Conservation (phyloP, 2,329 filamentous ascomycete species). For the Fusarium subtropicale region DNA sequence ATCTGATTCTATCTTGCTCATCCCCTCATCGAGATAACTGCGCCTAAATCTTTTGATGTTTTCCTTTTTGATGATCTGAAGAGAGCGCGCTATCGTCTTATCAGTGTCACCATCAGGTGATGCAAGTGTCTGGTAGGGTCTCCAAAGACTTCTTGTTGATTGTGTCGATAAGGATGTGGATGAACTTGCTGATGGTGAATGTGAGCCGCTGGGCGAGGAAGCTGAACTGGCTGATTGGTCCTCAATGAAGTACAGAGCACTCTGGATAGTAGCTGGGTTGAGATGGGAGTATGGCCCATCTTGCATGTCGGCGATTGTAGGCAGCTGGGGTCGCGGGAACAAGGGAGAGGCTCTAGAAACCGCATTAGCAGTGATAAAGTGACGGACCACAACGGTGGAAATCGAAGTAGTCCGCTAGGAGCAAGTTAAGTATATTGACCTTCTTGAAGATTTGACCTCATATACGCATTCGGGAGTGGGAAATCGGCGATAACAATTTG, state of each 20-base stretch:
- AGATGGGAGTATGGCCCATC: conserved; percentile 53
- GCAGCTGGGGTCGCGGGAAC: conserved; percentile 17
- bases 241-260: conserved; percentile 52
- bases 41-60: conserved; percentile 48
- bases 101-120: conserved; percentile 47
- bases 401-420: background rate
- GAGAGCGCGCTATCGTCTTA: conserved; percentile 46
- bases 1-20: conserved; percentile 13
- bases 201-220: background rate
- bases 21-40: conserved; percentile 49
- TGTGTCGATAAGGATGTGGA: background rate
- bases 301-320: conserved; percentile 37
- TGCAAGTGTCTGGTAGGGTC: conserved; percentile 43
- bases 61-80: conserved; percentile 48
- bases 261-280: conserved; percentile 51
- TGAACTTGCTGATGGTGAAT: conserved; percentile 2
- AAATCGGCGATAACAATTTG: conserved; percentile 64
- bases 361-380: conserved; percentile 6
- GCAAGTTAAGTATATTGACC: conserved; percentile 16
- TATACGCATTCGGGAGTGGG: conserved; percentile 65
- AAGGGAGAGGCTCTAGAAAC: conserved; percentile 16
- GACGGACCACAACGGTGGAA: background rate
- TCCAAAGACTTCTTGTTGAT: conserved; percentile 30
- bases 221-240: conserved; percentile 20
- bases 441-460: conserved; percentile 43